Base-by-base conservation (phyloP, 75 land plant genomes). In the Isoetes taiwanensis region DNA sequence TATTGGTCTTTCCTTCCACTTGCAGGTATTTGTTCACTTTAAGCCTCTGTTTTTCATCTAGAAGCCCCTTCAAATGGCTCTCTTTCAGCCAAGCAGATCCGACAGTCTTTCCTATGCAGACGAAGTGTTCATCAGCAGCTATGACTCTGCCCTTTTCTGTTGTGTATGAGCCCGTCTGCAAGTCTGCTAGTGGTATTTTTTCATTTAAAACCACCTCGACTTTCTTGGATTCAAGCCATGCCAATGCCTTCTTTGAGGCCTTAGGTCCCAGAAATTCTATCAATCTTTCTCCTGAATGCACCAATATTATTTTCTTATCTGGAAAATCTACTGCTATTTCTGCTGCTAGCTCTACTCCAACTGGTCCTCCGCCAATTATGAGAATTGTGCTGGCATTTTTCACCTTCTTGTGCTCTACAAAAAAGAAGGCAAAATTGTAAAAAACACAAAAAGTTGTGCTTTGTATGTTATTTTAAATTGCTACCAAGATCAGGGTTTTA, bases 301-400 rank as follows among this genome's bases (percentile, higher is more conserved):
- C 81, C 34, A 89, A 32, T 3, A 68, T 75, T 28, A 89, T 76
- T 27, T 82, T 81, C 76, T 89, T 89, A 11, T 67, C 64, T 4
- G 96, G 96, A 52, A 76, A 89, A 46, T 81, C 91, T n/a, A 63
- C 64, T 11, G 58, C 74, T 52, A 89, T 79, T 62, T 89, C 96
- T 53, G 73, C 96, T 0, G 86, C 91, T 9, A 89, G 78, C 64
- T 89, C 96, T 25, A 85, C 83, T n/a, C 96, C 91, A 11, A 77
- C 73, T 5, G 91, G 91, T 0, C 96, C 96, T 21, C 96, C 96
- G 57, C 96, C 96, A 53, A 89, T 67, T 5, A 89, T 77, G 41
- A 89, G 70, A 30, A 85, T 56, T 2, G 79, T 68, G 12, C 66
- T 59, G 1, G 91, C 72, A 1, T 69, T 71, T 32, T 43, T 57